Evolutionary conservation across 148 eudicot genomes (phyloP).

Genomic region (Heliosperma pusillum): DNA sequence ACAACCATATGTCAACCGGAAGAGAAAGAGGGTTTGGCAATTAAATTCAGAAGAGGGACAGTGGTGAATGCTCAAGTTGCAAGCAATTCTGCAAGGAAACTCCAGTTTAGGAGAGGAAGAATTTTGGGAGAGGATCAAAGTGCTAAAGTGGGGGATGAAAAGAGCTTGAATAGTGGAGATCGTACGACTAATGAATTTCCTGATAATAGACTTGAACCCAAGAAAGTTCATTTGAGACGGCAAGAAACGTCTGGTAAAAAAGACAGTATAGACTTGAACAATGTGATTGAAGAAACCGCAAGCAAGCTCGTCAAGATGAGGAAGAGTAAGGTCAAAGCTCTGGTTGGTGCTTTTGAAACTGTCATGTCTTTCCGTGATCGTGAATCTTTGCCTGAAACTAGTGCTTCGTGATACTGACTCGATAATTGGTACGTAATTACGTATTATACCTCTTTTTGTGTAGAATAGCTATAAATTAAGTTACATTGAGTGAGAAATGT

Average conservation of each 20-base stretch:
- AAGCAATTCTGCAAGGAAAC: slow-evolving; percentile 36
- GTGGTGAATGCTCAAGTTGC: slow-evolving; percentile 38
- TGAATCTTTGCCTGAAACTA: slow-evolving; percentile 32
- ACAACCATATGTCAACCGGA: slow-evolving; percentile 24
- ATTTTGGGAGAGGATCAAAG: slow-evolving; percentile 33
- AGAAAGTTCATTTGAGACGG: slow-evolving; percentile 47
- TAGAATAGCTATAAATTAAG: slow-evolving; percentile 16
- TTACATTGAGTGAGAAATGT: slow-evolving; percentile 16
- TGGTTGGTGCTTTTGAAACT: slow-evolving; percentile 79
- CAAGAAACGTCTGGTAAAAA: slow-evolving; percentile 42
- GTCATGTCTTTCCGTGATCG: slow-evolving; percentile 47
- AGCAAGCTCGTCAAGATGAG: slow-evolving; percentile 52
- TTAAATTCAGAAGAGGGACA: slow-evolving; percentile 49
- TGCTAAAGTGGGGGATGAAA: slow-evolving; percentile 21
- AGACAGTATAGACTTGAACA: slow-evolving; percentile 41
- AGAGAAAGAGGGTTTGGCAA: slow-evolving; percentile 30
- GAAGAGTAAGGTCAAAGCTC: slow-evolving; percentile 79
- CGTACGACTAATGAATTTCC: slow-evolving; percentile 22
- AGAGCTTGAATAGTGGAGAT: slow-evolving; percentile 34
- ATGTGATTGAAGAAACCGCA: slow-evolving; percentile 76
- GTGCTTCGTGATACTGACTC: slow-evolving; percentile 25
- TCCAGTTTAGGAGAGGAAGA: slow-evolving; percentile 38
- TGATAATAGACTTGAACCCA: slow-evolving; percentile 23
- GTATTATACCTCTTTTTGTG: slow-evolving; percentile 5
- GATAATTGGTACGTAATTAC: slow-evolving; percentile 15